phyloP scores from a whole-genome alignment of 2,329 filamentous ascomycete species.

The Fusarium kyushuense region DNA sequence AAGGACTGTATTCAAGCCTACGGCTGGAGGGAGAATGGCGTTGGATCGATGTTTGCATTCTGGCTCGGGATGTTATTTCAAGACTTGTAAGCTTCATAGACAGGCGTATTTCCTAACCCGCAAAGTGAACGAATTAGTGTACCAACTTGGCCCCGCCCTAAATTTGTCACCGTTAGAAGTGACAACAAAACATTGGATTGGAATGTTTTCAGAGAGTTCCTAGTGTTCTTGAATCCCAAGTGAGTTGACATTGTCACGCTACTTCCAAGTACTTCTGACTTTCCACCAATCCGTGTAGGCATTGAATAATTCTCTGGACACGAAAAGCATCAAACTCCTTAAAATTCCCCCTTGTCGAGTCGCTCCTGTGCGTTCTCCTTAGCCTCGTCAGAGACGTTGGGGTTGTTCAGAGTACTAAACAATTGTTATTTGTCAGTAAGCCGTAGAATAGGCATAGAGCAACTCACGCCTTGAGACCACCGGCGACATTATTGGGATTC shows the following conservation, averaged over 20 bases:
- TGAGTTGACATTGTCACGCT: no score
- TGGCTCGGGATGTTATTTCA: conserved; percentile 20
- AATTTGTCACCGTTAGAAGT: no score
- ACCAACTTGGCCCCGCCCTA: background rate
- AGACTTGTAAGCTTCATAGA: conserved; percentile 17
- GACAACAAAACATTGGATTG: background rate
- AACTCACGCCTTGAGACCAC: conserved; percentile 64
- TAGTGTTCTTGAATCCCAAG: background rate
- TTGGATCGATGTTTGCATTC: conserved; percentile 40
- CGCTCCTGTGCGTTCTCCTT: conserved; percentile 67
- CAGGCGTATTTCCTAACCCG: background rate
- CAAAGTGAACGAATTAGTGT: background rate
- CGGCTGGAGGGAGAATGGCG: conserved; percentile 38
- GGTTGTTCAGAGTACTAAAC: conserved; percentile 64
- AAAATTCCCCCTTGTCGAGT: conserved; percentile 52
- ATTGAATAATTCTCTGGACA: background rate
- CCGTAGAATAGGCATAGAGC: no score
- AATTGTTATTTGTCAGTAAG: background rate
- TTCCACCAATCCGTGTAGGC: background rate
- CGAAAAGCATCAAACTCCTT: background rate
- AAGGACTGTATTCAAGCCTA: conserved; percentile 26
- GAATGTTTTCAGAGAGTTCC: background rate
- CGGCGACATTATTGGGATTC: conserved; percentile 66
- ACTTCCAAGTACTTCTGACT: no score
- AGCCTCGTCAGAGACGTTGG: conserved; percentile 67